These are phyloP conservation scores for Exophiala alcalophila DNA, from an alignment of 2,329 filamentous ascomycete genomes.

Conservation along the genomic window DNA sequence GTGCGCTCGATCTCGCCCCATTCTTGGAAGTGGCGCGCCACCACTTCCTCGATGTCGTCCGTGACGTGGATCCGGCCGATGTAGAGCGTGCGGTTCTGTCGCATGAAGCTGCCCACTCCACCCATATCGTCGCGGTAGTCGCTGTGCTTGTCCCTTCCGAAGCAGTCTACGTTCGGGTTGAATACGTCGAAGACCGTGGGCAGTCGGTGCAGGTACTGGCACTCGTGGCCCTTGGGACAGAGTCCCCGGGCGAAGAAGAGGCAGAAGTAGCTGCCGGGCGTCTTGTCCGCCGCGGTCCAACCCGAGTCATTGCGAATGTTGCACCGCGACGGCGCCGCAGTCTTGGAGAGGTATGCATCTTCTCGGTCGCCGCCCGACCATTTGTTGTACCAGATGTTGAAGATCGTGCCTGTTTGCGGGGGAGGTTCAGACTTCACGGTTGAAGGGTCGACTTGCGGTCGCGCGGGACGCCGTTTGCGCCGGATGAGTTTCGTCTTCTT, in stretches of 20 bases:
- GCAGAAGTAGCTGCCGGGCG: conserved; percentile 84
- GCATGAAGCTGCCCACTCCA: conserved; percentile 88
- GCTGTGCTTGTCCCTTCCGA: conserved; percentile 85
- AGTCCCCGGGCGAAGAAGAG: conserved; percentile 81
- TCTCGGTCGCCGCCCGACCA: conserved; percentile 95
- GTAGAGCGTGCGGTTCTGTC: conserved; percentile 91
- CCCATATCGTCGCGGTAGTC: conserved; percentile 98
- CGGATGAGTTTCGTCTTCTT: conserved; percentile 85
- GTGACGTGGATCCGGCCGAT: conserved; percentile 91
- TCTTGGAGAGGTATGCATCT: conserved; percentile 82
- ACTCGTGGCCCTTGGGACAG: conserved; percentile 85
- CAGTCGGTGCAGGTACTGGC: conserved; percentile 87
- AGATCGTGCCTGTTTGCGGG: conserved; percentile 89
- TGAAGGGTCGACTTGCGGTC: conserved; percentile 83
- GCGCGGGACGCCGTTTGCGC: conserved; percentile 83
- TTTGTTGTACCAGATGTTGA: conserved; percentile 99
- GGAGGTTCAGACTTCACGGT: conserved; percentile 73
- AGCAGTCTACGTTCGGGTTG: conserved; percentile 92
- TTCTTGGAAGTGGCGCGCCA: conserved; percentile 91
- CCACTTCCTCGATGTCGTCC: conserved; percentile 95
- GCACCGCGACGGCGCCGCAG: conserved; percentile 78
- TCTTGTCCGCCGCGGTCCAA: conserved; percentile 73
- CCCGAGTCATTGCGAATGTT: conserved; percentile 77
- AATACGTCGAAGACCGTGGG: conserved; percentile 85
- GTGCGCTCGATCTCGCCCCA: conserved; percentile 91